Base-by-base conservation (phyloP, 1,284 basidiomycete species). In the Boletus calvinii region DNA sequence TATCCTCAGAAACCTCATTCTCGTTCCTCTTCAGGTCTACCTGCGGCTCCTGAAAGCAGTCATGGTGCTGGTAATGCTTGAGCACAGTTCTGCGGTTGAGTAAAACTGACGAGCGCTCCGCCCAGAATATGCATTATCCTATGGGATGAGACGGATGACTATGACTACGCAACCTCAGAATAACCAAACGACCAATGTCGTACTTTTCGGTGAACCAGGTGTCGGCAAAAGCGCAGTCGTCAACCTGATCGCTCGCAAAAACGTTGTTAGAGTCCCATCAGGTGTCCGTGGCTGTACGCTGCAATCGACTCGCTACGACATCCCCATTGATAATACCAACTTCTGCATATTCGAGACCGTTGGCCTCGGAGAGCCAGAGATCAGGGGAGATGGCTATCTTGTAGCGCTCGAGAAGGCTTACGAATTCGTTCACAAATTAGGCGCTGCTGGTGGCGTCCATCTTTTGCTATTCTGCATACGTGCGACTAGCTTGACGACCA, bases 381-480 rank as follows among this genome's bases (percentile, higher is more conserved):
- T 44, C 6, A 24, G 18, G 9, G 26, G 15, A 7, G 31, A 31
- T 10, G n/a, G 4, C 26, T 54, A 56, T 18, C 42, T 46, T 0
- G 9, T 10, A 4, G 43, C 43, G 2, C 45, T 56, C 15, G 46
- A 50, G 24, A 37, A 18, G 6, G 53, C 53, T 11, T 46, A 46
- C 31, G 15, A 10, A 1, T 45, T 55, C 17, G 41, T 56, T 9
- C 11, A 11, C n/a, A 9, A 30, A 2, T 10, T 42, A 15, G 32
- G 15, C 3, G 34, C 26, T 3, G 38, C 34, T 7, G 51, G 53
- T n/a, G 53, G 52, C 20, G 9, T 53, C 32, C 46, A 55, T 31
- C 53, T 54, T 20, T 38, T 54, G 24, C 36, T 55, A 6, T 30
- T 43, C 6, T 55, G 52, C 37, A 31, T 55, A 31, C 31, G 17